Evolutionary conservation across 2,329 filamentous ascomycete species (phyloP).

Genomic region (Sporothrix luriei): DNA sequence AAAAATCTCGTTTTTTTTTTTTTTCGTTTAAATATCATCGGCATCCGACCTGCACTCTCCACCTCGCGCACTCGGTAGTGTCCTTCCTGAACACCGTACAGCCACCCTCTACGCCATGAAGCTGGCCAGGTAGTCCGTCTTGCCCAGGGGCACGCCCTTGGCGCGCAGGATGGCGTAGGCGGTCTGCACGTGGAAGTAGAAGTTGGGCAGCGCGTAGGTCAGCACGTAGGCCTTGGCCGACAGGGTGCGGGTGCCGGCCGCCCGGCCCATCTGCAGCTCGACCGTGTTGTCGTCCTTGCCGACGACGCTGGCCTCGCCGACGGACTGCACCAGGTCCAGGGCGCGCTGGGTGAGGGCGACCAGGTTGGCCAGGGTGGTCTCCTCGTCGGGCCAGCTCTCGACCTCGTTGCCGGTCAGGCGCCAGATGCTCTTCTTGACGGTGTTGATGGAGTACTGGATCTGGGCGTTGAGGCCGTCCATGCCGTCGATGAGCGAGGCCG

Average conservation of each 20-base stretch:
- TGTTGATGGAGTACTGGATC: conserved; percentile 41
- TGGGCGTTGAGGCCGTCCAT: conserved; percentile 46
- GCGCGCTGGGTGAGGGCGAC: conserved; percentile 41
- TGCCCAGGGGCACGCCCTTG: conserved; percentile 61
- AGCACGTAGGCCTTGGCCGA: conserved; percentile 47
- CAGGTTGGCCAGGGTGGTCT: conserved; percentile 44
- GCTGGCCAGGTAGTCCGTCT: conserved; percentile 54
- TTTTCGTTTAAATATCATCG: too few relatives aligned
- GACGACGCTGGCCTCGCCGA: conserved; percentile 39
- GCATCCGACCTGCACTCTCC: too few relatives aligned
- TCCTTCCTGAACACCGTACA: too few relatives aligned
- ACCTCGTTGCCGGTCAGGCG: conserved; percentile 38
- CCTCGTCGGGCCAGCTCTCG: conserved; percentile 39
- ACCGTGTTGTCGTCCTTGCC: conserved; percentile 38
- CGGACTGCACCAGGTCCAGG: conserved; percentile 39
- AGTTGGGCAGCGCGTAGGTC: conserved; percentile 56
- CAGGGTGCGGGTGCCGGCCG: conserved; percentile 31
- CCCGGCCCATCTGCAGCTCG: conserved; percentile 37
- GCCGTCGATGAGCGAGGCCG: conserved; percentile 41
- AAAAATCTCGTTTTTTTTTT: too few relatives aligned
- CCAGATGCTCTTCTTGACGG: conserved; percentile 40
- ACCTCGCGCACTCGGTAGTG: too few relatives aligned
- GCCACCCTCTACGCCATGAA: conserved; percentile 32
- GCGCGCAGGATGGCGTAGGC: conserved; percentile 60
- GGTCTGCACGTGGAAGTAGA: conserved; percentile 62